These are phyloP conservation scores for Paramecium sexaurelia DNA, from an alignment of 73 alveolate species.

Conservation along the genomic window DNA sequence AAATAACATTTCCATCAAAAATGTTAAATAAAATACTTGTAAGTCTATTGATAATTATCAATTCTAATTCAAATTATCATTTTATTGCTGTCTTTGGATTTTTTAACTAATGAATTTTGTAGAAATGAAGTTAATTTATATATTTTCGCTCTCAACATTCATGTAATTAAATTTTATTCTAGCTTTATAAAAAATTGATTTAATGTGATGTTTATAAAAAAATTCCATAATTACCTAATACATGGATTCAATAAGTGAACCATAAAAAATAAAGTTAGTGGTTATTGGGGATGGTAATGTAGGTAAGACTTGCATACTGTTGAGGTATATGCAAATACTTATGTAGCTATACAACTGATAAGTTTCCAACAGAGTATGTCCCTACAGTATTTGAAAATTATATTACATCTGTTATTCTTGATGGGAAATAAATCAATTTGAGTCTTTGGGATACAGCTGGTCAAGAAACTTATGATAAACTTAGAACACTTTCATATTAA, in stretches of 20 bases:
- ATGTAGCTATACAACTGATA: constrained; percentile 74
- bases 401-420: constrained; percentile 68
- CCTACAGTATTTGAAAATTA: constrained; percentile 82
- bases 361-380: constrained; percentile 78
- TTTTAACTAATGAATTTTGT: too few species aligned
- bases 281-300: constrained; percentile 84
- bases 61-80: too few species aligned
- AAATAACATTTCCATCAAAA: too few species aligned
- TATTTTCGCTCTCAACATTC: too few species aligned
- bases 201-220: not conserved
- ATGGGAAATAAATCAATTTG: constrained; percentile 70
- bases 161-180: too few species aligned
- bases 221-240: not conserved
- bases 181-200: not conserved
- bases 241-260: not conserved
- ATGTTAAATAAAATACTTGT: too few species aligned
- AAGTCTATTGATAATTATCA: too few species aligned
- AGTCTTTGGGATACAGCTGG: constrained; percentile 87
- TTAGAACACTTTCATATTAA: constrained; percentile 76
- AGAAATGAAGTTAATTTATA: too few species aligned
- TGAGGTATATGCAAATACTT: constrained; percentile 65
- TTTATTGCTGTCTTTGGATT: too few species aligned
- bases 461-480: constrained; percentile 77
- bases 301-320: constrained; percentile 78
- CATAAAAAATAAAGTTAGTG: constrained; percentile 56